Percentiles rank a stretch among this genome's conserved stretches.
Conservation (phyloP, 169 alveolate genomes). For the Ichthyophthirius multifiliis region DNA sequence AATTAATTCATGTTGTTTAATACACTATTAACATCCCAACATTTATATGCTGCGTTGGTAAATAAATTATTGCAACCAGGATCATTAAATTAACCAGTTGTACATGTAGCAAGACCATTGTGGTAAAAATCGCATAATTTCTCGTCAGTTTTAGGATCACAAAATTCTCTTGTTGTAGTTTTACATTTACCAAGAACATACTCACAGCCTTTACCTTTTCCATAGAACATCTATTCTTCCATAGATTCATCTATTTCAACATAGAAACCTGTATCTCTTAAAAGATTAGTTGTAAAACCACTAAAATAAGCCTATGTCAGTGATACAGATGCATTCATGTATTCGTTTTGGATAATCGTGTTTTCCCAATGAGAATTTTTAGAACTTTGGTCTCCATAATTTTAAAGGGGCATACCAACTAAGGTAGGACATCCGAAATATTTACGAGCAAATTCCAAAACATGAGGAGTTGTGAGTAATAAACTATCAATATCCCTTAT, state of each 20-base stretch:
- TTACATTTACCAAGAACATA: background rate
- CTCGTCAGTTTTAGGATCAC: background rate
- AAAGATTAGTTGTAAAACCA: background rate
- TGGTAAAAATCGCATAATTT: background rate
- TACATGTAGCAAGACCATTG: background rate
- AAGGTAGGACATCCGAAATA: slow-evolving; percentile 39
- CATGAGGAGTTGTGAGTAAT: slow-evolving; percentile 33
- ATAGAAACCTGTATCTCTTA: slow-evolving; percentile 11
- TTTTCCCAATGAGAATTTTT: slow-evolving; percentile 63
- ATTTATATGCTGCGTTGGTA: no score
- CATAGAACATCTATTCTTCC: background rate
- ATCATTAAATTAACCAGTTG: background rate
- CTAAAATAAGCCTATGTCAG: background rate
- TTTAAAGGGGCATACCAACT: slow-evolving; percentile 52
- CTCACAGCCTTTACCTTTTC: background rate
- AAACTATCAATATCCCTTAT: background rate
- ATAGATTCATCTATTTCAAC: background rate
- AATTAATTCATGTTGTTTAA: no score
- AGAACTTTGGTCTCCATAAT: slow-evolving; percentile 47
- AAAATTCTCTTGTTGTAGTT: background rate
- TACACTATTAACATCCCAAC: no score
- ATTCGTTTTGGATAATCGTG: slow-evolving; percentile 43
- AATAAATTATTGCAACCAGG: background rate
- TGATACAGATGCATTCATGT: slow-evolving; percentile 44
- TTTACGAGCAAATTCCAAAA: slow-evolving; percentile 30